A percentile compares a stretch with the other conserved stretches of the same genome.
Evolutionary conservation across 371 early-diverging fungal genomes (phyloP).

Genomic region (Mortierella sp.): DNA sequence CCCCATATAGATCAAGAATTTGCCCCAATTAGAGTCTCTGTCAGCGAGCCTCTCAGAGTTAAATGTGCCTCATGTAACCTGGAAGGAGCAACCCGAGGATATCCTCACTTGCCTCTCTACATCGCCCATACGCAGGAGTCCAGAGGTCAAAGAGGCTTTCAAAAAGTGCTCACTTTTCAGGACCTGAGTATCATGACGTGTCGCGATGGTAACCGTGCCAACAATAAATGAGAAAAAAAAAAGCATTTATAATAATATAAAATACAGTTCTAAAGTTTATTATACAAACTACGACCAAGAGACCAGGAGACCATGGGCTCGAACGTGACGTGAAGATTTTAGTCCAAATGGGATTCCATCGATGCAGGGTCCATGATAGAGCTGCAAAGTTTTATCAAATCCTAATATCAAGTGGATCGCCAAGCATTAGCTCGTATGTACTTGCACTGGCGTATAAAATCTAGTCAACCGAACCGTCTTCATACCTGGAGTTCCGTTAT

Average conservation of each 20-base stretch:
- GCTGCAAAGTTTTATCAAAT: constrained; percentile 29
- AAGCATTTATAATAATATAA: background rate
- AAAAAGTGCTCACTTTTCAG: constrained; percentile 67
- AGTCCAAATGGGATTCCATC: background rate
- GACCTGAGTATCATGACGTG: background rate
- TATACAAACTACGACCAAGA: background rate
- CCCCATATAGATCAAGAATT: constrained; percentile 74
- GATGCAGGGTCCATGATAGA: constrained; percentile 17
- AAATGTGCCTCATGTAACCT: constrained; percentile 73
- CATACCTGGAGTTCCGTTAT: constrained; percentile 38
- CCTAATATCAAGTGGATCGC: constrained; percentile 7
- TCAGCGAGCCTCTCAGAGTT: constrained; percentile 65
- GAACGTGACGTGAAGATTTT: background rate
- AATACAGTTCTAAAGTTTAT: background rate
- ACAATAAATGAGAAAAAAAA: background rate
- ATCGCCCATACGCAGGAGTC: constrained; percentile 72
- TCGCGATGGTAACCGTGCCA: background rate
- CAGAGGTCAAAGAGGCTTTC: constrained; percentile 70
- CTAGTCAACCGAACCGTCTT: too few species aligned
- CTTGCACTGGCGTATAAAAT: background rate
- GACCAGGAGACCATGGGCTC: background rate
- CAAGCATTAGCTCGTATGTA: background rate
- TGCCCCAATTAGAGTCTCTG: constrained; percentile 71
- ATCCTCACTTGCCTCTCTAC: constrained; percentile 87
- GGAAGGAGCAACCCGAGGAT: constrained; percentile 92